phyloP scores from a whole-genome alignment of 352 stramenopile genomes.

The Globisporangium okanoganense region DNA sequence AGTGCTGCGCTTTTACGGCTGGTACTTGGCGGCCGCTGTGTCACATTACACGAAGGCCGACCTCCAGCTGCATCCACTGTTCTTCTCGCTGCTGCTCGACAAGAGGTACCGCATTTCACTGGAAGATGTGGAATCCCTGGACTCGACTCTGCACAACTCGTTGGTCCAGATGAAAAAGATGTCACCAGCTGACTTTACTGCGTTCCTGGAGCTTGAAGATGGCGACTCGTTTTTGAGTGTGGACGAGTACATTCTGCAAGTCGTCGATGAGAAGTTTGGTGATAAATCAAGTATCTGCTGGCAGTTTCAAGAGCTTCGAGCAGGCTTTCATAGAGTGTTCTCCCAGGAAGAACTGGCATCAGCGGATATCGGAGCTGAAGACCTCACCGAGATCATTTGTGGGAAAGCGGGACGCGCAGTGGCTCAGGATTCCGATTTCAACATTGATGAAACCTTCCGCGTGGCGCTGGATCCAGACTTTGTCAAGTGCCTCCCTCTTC shows the following conservation, averaged over 20 bases:
- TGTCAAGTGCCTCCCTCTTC: conserved; percentile 32
- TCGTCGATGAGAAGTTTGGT: conserved; percentile 50
- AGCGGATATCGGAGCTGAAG: conserved; percentile 19
- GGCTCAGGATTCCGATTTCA: conserved; percentile 27
- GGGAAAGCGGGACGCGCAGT: conserved; percentile 2
- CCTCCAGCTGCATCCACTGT: conserved; percentile 35
- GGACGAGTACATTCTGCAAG: conserved; percentile 44
- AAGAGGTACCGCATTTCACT: conserved; percentile 26
- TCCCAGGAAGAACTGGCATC: conserved; percentile 19
- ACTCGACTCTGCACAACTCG: conserved; percentile 37
- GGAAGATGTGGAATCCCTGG: conserved; percentile 41
- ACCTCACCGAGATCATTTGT: conserved; percentile 40
- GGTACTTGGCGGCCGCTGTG: conserved; percentile 56
- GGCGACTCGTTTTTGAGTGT: conserved; percentile 26
- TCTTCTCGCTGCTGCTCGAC: conserved; percentile 52
- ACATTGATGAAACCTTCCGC: conserved; percentile 44
- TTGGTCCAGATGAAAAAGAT: conserved; percentile 48
- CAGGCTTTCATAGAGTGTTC: conserved; percentile 45
- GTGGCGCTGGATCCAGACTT: conserved; percentile 60
- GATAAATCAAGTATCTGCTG: conserved; percentile 34
- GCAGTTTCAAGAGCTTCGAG: conserved; percentile 41
- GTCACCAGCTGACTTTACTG: conserved; percentile 41
- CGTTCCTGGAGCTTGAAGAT: conserved; percentile 56
- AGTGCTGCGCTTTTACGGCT: conserved; percentile 45
- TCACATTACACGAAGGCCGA: conserved; percentile 37